Conservation (phyloP, 306 rosid genomes). For the Arachis stenosperma region DNA sequence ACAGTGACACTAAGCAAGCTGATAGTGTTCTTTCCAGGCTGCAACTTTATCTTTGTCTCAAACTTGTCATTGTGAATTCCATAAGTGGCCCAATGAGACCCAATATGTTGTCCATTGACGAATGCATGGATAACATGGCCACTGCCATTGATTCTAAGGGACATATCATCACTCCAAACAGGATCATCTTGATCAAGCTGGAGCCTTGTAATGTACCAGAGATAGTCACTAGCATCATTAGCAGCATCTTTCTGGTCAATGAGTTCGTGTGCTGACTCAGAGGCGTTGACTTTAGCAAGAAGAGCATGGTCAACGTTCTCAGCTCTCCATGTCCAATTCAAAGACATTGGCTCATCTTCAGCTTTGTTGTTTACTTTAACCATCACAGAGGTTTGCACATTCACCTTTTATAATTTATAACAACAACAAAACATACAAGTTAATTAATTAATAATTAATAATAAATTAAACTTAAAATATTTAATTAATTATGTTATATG, state of each 20-base stretch:
- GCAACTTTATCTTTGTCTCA: conserved; percentile 46
- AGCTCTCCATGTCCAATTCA: conserved; percentile 62
- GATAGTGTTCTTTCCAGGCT: conserved; percentile 47
- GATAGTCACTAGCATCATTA: conserved; percentile 49
- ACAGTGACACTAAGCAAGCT: conserved; percentile 56
- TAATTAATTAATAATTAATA: too few relatives aligned
- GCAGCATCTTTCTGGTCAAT: conserved; percentile 55
- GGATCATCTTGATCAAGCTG: conserved; percentile 46
- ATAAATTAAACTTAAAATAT: too few relatives aligned
- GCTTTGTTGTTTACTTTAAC: conserved; percentile 42
- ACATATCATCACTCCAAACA: conserved; percentile 48
- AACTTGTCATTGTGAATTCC: conserved; percentile 39
- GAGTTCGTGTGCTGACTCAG: conserved; percentile 21
- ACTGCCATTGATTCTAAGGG: conserved; percentile 47
- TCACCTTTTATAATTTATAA: conserved; percentile 40
- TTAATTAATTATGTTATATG: not conserved
- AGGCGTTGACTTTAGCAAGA: conserved; percentile 29
- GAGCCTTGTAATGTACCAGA: conserved; percentile 70
- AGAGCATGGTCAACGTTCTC: conserved; percentile 45
- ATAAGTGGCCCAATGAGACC: conserved; percentile 53
- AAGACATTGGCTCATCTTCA: conserved; percentile 46
- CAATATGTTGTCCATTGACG: conserved; percentile 53
- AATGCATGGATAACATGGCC: conserved; percentile 59
- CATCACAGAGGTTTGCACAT: conserved; percentile 60
- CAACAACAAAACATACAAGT: not conserved